Evolutionary conservation across 768 basidiomycete genomes (phyloP).

Genomic region (Xerocomellus dryophilus): DNA sequence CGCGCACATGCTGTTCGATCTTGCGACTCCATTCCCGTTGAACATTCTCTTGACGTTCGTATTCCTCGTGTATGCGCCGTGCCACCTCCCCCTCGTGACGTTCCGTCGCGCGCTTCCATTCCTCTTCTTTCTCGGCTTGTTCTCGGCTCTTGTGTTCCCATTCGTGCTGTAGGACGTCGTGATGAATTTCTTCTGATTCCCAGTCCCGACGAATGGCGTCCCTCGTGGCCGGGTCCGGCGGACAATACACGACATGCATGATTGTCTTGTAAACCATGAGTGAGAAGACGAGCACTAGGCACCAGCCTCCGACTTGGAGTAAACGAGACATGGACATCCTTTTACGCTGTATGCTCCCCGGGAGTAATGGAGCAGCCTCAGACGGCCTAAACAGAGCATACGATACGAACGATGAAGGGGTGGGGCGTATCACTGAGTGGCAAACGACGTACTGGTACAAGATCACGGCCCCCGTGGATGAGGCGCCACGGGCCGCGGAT

Average conservation of each 20-base stretch:
- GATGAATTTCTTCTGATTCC: constrained; percentile 1
- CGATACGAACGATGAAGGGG: neutral
- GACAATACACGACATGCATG: constrained; percentile 3
- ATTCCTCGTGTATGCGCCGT: constrained; percentile 1
- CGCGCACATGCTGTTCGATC: neutral
- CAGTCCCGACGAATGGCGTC: constrained; percentile 3
- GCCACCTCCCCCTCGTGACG: constrained; percentile 4
- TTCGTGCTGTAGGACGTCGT: neutral
- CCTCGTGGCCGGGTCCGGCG: constrained; percentile 3
- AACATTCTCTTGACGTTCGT: neutral
- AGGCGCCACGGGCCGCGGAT: too few species aligned
- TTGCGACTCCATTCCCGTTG: constrained; percentile 6
- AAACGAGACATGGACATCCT: neutral
- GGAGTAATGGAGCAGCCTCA: constrained; percentile 1
- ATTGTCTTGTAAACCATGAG: neutral
- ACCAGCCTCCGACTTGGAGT: neutral
- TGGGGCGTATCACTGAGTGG: neutral
- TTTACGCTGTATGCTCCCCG: too few species aligned
- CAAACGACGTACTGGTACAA: neutral
- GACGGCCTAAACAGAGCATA: neutral
- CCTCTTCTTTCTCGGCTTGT: neutral
- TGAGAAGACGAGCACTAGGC: neutral
- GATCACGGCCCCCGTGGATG: neutral
- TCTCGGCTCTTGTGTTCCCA: constrained; percentile 4
- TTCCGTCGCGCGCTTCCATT: neutral